Base-by-base conservation (phyloP, 768 basidiomycete species). In the Hygrocybe coccinea region DNA sequence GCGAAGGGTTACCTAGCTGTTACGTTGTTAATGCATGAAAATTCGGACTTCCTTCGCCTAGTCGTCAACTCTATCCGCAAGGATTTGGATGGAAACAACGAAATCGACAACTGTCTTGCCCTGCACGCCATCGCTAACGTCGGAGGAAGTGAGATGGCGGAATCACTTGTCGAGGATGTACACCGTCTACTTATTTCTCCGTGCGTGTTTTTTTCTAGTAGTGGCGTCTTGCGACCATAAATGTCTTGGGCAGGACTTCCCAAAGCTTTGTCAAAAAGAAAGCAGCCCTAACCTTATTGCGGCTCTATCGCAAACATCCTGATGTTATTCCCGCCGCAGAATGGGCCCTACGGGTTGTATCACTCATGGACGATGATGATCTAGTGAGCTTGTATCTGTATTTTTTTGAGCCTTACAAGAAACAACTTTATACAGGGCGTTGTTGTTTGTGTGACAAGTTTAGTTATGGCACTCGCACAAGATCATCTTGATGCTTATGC, bases 21-120 rank as follows among this genome's bases (percentile, higher is more conserved):
- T 5, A 98, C 97, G 2, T 73, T 99, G 37, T 77, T 99, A 52
- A 95, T 99, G 93, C 95, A 98, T 73, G 97, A 99, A 74, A 95
- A 98, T 68, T 97, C 93, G 19, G 95, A 98, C 65, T 89, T 99
- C 61, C 84, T 97, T 47, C 85, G 97, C 21, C 78, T 99, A 17
- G 95, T 98, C 15, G 94, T 98, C 69, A 99, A 99, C 68, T 97
- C 95, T 33, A 97, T 99, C 65, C 84, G 94, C 41, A 99, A 99
- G 68, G 97, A 98, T 71, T 71, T 99, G 56, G 94, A 97, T 59
- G 89, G 91, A 59, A 91, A 90, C 64, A 90, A 89, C 65, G 97
- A 98, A 68, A 80, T 97, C 60, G 89, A 89, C 71, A 98, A 97
- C 64, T 98, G 97, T 65, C 79, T 99, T 54, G 97, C 97, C 2